Percentiles rank a stretch among this genome's conserved stretches.
Evolutionary conservation across 805 yeast genomes (phyloP).

Genomic region (Hanseniaspora vineae): DNA sequence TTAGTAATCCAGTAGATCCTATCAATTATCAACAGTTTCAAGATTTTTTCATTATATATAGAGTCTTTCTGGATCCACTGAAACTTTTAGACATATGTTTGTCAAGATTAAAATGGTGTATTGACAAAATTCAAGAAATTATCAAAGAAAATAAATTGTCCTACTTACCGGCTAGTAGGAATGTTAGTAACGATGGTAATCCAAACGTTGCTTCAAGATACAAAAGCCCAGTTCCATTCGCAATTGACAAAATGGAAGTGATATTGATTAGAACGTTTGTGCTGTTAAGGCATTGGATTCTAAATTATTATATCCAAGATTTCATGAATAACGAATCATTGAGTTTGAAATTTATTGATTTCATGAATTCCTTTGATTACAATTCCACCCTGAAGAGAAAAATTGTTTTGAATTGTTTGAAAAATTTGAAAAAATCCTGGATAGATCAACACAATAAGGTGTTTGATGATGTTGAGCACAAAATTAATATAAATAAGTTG

Average conservation of each 20-base stretch:
- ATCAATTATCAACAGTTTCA: constrained; percentile 68
- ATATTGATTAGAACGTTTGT: constrained; percentile 76
- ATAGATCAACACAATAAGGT: constrained; percentile 15
- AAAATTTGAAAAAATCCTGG: constrained; percentile 40
- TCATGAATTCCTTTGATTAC: constrained; percentile 24
- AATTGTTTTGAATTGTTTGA: constrained; percentile 26
- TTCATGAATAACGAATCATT: constrained; percentile 44
- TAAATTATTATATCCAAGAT: constrained; percentile 80
- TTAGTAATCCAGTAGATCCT: constrained; percentile 54
- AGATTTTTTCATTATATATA: constrained; percentile 77
- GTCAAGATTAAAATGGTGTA: constrained; percentile 62
- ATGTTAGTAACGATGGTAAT: constrained; percentile 4
- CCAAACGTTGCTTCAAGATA: background rate
- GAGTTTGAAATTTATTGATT: constrained; percentile 30
- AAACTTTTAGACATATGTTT: constrained; percentile 49
- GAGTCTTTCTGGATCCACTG: constrained; percentile 51
- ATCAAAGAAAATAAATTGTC: constrained; percentile 3
- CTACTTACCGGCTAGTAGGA: background rate
- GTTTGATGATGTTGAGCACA: constrained; percentile 3
- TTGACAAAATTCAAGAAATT: constrained; percentile 23
- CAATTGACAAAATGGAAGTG: constrained; percentile 24
- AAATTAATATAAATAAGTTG: constrained; percentile 2
- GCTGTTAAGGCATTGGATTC: constrained; percentile 75
- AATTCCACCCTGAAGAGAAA: constrained; percentile 11
- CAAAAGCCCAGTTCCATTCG: background rate